Conservation (phyloP, 1,284 basidiomycete genomes). For the Apiotrichum veenhuisii region DNA sequence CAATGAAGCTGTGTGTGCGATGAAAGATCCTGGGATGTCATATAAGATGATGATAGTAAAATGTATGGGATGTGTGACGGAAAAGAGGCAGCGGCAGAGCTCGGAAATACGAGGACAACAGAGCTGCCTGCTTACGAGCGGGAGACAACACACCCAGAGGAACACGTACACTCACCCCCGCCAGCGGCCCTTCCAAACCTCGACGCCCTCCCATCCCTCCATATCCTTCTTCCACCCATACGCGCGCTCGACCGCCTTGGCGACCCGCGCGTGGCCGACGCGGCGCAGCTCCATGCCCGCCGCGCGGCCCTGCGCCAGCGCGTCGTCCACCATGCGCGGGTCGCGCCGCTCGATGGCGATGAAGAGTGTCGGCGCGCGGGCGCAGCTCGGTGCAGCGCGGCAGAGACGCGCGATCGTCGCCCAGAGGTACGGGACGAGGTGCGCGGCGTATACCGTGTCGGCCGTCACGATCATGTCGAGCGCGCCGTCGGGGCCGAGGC, state of each 20-base stretch:
- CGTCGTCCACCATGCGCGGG: constrained; percentile 59
- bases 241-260: constrained; percentile 61
- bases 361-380: constrained; percentile 55
- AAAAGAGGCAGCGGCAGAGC: no score
- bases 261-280: constrained; percentile 60
- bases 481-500: no score
- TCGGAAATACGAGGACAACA: no score
- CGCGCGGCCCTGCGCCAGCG: constrained; percentile 56
- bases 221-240: constrained; percentile 46
- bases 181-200: constrained; percentile 41
- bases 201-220: constrained; percentile 47
- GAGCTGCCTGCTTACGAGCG: no score
- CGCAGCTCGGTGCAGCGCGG: neutral
- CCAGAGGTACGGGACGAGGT: constrained; percentile 67
- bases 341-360: constrained; percentile 75
- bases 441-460: constrained; percentile 72
- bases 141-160: no score
- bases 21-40: no score
- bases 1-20: no score
- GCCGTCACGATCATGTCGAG: constrained; percentile 76
- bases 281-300: constrained; percentile 59
- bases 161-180: neutral
- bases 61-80: no score
- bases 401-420: constrained; percentile 30
- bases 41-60: no score